These are phyloP conservation scores for Boletus insuetus DNA, from an alignment of 768 basidiomycete genomes.

Conservation along the genomic window DNA sequence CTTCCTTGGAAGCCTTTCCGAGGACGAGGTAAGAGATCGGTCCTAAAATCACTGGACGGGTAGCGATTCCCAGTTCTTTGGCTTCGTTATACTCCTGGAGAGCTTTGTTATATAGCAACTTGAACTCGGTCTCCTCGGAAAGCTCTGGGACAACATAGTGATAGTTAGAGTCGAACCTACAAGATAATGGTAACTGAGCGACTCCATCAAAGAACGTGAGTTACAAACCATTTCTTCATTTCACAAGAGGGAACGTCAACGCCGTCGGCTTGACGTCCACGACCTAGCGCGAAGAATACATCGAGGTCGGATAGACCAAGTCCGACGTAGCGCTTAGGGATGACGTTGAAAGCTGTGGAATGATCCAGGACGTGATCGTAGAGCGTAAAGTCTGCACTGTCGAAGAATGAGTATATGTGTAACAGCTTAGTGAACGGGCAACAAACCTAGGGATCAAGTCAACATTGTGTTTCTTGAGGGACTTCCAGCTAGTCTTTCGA, in stretches of 20 bases:
- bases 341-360: constrained; percentile 92
- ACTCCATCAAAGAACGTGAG: neutral
- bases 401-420: constrained; percentile 15
- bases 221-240: constrained; percentile 97
- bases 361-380: constrained; percentile 99
- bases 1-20: constrained; percentile 86
- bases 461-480: constrained; percentile 80
- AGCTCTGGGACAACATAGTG: constrained; percentile 98
- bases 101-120: constrained; percentile 93
- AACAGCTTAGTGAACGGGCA: constrained; percentile 2
- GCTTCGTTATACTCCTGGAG: constrained; percentile 95
- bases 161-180: constrained; percentile 98
- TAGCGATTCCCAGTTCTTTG: constrained; percentile 80
- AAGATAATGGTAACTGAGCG: neutral
- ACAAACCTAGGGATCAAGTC: constrained; percentile 88
- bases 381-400: constrained; percentile 95
- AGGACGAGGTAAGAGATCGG: constrained; percentile 94
- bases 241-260: constrained; percentile 97
- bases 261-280: constrained; percentile 90
- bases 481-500: constrained; percentile 85
- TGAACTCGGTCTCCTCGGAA: constrained; percentile 87
- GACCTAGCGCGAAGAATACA: constrained; percentile 98
- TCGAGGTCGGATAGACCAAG: constrained; percentile 87
- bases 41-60: constrained; percentile 94
- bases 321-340: constrained; percentile 90